Base-by-base conservation (phyloP, 2,329 filamentous ascomycete species). In the Penicillium sp. region DNA sequence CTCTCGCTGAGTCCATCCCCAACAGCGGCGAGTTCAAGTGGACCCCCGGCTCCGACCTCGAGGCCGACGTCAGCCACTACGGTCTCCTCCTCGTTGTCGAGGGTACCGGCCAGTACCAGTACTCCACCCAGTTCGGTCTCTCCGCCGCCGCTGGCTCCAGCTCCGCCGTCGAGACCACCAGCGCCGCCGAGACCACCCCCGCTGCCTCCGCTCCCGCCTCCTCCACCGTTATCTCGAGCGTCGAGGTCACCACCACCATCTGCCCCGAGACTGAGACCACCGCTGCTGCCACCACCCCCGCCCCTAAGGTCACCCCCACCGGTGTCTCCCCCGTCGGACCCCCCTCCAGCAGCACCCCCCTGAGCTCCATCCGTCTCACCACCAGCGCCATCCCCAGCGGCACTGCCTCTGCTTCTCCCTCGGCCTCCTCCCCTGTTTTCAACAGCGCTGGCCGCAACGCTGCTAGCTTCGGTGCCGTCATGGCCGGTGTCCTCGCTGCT, bases 81-180 rank as follows among this genome's bases (percentile, higher is more conserved):
- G 85, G 84, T 60, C 76, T 87, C 68, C 78, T 86, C 70, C 73
- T 88, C 65, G 82, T 87, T 64, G 83, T 82, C 62, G 82, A 86
- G 67, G 76, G 77, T 49, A 83, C 78, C 60, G 82, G 84, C 69
- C 73, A 81, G 68, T 87, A 84, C 79, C 84, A 87, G 70, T 85
- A 80, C 74, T 82, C 80, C 43, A 82, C 82, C 57, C 84, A 87
- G 72, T 87, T 87, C 76, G 84, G 84, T 66, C 79, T 87, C 75
- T 55, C 68, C 53, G 73, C 68, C 43, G 52, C 59, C 33, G 57
- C 59, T 41, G 53, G 52, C 49, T 50, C 60, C 53, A 49, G 13
- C 25, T 27, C 46, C 46, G 23, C 23, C 25, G 25, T 9, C 25
- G 25, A 27, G 25, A 7, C 7, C 5, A 67, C 66, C 50, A 65